These are phyloP conservation scores for Dryas drummondii DNA, from an alignment of 306 rosid genomes.

Conservation along the genomic window DNA sequence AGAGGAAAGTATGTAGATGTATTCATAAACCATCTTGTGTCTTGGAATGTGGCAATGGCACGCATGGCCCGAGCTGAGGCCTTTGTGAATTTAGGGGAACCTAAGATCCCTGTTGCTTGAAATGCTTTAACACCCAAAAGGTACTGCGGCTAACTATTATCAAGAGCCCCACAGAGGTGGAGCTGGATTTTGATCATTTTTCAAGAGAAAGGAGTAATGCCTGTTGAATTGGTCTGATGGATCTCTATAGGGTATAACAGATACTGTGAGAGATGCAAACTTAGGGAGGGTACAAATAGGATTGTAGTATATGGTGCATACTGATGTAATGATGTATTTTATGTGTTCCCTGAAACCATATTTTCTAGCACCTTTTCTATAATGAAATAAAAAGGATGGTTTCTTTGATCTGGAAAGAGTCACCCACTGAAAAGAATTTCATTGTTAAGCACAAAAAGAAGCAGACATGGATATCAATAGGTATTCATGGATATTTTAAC, in stretches of 20 bases:
- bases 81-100: conserved; percentile 85
- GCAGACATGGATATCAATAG: neutral
- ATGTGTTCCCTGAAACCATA: too few species aligned
- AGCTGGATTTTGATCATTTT: neutral
- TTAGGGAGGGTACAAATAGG: neutral
- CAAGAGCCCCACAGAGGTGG: neutral
- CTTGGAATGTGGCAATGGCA: conserved; percentile 74
- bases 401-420: neutral
- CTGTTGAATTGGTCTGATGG: neutral
- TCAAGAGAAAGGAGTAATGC: neutral
- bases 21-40: conserved; percentile 80
- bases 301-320: neutral
- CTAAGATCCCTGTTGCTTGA: conserved; percentile 77
- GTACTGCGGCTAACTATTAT: neutral
- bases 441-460: neutral
- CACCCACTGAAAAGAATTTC: neutral
- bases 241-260: neutral
- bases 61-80: conserved; percentile 72
- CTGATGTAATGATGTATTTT: neutral
- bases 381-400: neutral
- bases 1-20: conserved; percentile 64
- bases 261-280: neutral
- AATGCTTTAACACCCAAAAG: conserved; percentile 11
- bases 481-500: neutral
- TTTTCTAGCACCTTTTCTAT: neutral